Percentiles rank a stretch among this genome's conserved stretches.
Evolutionary conservation across 352 stramenopile species (phyloP).

Genomic region (Globisporangium mamillatum): DNA sequence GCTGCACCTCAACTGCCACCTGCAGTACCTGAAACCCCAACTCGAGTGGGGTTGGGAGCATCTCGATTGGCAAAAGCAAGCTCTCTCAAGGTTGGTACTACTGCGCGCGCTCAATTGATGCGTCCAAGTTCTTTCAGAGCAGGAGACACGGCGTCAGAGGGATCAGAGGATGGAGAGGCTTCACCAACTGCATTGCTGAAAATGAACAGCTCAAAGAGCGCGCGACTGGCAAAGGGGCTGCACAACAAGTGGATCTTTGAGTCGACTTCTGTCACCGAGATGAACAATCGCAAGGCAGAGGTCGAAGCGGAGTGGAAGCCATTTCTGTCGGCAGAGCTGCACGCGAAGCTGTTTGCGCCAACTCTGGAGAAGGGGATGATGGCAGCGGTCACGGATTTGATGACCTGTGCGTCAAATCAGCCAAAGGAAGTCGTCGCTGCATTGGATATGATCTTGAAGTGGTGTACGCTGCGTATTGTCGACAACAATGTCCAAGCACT

Average conservation of each 20-base stretch:
- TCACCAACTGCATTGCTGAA: slow-evolving; percentile 37
- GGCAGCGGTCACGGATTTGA: slow-evolving; percentile 71
- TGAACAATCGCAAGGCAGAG: slow-evolving; percentile 65
- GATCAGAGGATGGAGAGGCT: slow-evolving; percentile 24
- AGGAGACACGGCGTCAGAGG: slow-evolving; percentile 16
- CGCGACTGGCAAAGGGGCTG: slow-evolving; percentile 59
- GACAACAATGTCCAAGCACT: slow-evolving; percentile 88
- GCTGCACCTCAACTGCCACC: slow-evolving; percentile 10
- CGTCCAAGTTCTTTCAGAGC: slow-evolving; percentile 34
- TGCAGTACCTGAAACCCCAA: slow-evolving; percentile 14
- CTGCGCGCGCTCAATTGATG: slow-evolving; percentile 30
- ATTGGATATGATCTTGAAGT: slow-evolving; percentile 83
- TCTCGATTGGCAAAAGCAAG: slow-evolving; percentile 12
- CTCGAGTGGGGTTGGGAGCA: slow-evolving; percentile 6
- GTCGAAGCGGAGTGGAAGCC: slow-evolving; percentile 77
- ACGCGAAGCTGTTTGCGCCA: slow-evolving; percentile 75
- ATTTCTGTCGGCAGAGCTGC: slow-evolving; percentile 62
- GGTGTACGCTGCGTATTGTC: slow-evolving; percentile 79
- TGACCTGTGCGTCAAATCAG: slow-evolving; percentile 58
- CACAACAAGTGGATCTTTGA: slow-evolving; percentile 88
- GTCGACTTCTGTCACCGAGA: slow-evolving; percentile 59
- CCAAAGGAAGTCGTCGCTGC: slow-evolving; percentile 61
- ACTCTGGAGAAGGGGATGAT: slow-evolving; percentile 85
- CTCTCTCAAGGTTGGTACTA: slow-evolving; percentile 11
- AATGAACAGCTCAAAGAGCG: slow-evolving; percentile 60